Conservation (phyloP, 257 asterid genomes). For the Penstemon davidsonii region DNA sequence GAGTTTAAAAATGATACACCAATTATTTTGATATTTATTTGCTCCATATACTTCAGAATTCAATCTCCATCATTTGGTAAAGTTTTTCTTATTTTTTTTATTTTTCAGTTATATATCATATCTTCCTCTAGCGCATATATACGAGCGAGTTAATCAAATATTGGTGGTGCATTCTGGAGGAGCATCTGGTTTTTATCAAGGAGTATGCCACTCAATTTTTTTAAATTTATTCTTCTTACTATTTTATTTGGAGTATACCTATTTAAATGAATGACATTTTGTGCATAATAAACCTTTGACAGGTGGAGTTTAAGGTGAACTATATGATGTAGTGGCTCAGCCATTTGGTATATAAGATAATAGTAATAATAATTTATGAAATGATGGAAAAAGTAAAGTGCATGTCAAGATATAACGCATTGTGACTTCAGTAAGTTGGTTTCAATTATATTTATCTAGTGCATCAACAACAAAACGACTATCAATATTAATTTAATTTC, state of each 20-base stretch:
- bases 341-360: too few relatives aligned
- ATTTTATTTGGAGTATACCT: conserved; percentile 8
- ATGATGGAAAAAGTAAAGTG: too few relatives aligned
- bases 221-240: not conserved
- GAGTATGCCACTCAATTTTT: conserved; percentile 53
- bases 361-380: too few relatives aligned
- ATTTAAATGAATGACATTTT: not conserved
- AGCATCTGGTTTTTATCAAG: conserved; percentile 91
- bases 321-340: too few relatives aligned
- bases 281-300: too few relatives aligned
- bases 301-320: too few relatives aligned
- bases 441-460: too few relatives aligned
- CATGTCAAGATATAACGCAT: too few relatives aligned
- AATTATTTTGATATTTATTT: not conserved
- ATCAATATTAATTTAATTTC: too few relatives aligned
- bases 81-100: conserved; percentile 20
- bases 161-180: conserved; percentile 53
- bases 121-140: conserved; percentile 98
- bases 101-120: conserved; percentile 80
- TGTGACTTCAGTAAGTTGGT: too few relatives aligned
- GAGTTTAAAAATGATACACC: conserved; percentile 32
- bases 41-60: not conserved
- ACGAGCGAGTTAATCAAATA: conserved; percentile 90
- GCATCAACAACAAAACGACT: too few relatives aligned
- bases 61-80: not conserved